These are phyloP conservation scores for Gardenia jasminoides DNA, from an alignment of 257 asterid genomes.

Conservation along the genomic window DNA sequence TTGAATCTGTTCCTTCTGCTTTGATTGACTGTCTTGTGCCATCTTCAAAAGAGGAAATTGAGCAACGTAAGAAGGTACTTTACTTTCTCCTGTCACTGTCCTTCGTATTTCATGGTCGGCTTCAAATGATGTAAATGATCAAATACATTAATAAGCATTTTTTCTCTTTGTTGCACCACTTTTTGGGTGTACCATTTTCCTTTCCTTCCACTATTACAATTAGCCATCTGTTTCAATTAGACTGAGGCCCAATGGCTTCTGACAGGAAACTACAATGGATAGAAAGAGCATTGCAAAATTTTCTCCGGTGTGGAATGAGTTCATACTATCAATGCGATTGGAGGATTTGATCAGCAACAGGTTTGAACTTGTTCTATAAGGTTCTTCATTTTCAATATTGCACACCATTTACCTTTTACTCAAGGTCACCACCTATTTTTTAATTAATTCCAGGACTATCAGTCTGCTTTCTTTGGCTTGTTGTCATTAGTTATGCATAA, in stretches of 20 bases:
- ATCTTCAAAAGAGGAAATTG: constrained; percentile 53
- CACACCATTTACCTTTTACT: constrained; percentile 5
- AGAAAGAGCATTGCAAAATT: constrained; percentile 82
- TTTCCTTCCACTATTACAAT: background rate
- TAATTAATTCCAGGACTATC: background rate
- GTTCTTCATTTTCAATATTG: background rate
- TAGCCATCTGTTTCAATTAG: constrained; percentile 11
- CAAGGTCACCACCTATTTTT: constrained; percentile 4
- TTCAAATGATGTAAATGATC: background rate
- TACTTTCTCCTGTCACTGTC: constrained; percentile 23
- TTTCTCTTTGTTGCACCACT: background rate
- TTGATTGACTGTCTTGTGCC: constrained; percentile 88
- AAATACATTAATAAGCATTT: background rate
- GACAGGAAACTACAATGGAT: constrained; percentile 66
- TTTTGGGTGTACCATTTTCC: background rate
- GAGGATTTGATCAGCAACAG: constrained; percentile 90
- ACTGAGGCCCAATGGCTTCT: constrained; percentile 28
- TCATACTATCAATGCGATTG: constrained; percentile 82
- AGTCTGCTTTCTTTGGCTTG: background rate
- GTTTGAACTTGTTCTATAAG: constrained; percentile 35
- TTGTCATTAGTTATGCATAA: background rate
- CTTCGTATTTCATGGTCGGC: constrained; percentile 3
- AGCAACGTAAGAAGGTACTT: constrained; percentile 46
- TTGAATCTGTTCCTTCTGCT: constrained; percentile 87
- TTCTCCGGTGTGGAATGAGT: constrained; percentile 99